Percentiles rank a stretch among this genome's conserved stretches.
These are phyloP conservation scores for Klebsormidium nitens DNA, from an alignment of 139 green algal species.

Conservation along the genomic window DNA sequence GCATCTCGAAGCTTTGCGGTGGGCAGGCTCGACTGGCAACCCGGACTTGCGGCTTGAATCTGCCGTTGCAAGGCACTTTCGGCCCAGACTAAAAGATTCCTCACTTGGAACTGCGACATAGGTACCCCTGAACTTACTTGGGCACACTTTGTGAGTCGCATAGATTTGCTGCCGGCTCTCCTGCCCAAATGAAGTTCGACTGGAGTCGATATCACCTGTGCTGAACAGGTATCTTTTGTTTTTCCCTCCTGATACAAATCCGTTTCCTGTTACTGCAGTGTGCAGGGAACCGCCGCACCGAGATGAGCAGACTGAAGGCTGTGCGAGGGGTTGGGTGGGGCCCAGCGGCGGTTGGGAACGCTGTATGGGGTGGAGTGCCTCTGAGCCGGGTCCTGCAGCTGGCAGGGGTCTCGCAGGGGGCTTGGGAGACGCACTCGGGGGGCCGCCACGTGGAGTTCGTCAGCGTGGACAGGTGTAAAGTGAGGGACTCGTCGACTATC, in stretches of 20 bases:
- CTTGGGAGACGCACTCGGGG: not conserved
- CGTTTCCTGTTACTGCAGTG: conserved; percentile 60
- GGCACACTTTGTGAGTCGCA: not conserved
- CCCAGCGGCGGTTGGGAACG: conserved; percentile 43
- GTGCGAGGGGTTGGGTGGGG: conserved; percentile 52
- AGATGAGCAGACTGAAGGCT: conserved; percentile 53
- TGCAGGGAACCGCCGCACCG: conserved; percentile 72
- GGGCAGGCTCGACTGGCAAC: too few species aligned
- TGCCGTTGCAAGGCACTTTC: too few species aligned
- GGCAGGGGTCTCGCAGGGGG: conserved; percentile 10
- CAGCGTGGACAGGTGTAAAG: conserved; percentile 33
- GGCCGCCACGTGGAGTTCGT: conserved; percentile 39
- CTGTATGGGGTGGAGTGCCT: conserved; percentile 63
- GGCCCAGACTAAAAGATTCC: too few species aligned
- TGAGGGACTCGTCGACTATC: conserved; percentile 11
- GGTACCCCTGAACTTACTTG: not conserved
- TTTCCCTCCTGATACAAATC: too few species aligned
- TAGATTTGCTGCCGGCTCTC: not conserved
- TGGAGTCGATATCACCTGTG: not conserved
- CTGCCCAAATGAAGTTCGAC: not conserved
- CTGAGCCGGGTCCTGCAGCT: conserved; percentile 72
- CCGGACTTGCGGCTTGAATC: too few species aligned
- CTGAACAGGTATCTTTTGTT: too few species aligned
- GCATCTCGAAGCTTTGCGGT: too few species aligned
- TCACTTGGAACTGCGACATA: too few species aligned